phyloP scores from a whole-genome alignment of 164 flowering plant genomes.

The Chimonanthus salicifolius region DNA sequence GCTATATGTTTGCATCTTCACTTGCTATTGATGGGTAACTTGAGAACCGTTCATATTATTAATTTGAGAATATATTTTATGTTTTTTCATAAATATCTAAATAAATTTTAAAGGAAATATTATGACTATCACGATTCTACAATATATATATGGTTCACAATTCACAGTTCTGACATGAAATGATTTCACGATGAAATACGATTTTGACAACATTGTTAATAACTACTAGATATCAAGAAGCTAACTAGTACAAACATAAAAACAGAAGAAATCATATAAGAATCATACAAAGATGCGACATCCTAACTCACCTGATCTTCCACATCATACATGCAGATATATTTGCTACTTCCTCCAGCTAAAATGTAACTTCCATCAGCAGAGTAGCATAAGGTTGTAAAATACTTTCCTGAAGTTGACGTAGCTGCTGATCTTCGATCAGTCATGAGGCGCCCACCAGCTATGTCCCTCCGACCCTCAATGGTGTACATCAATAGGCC shows the following conservation, averaged over 20 bases:
- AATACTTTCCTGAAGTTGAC: slow-evolving; percentile 85
- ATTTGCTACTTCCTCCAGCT: slow-evolving; percentile 95
- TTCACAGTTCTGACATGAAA: no score
- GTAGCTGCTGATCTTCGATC: slow-evolving; percentile 94
- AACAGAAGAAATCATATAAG: not conserved
- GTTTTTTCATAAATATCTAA: no score
- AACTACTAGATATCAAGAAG: not conserved
- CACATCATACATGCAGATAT: slow-evolving; percentile 93
- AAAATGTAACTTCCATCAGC: slow-evolving; percentile 97
- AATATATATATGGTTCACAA: no score
- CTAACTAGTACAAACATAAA: not conserved
- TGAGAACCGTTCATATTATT: no score
- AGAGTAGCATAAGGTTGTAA: slow-evolving; percentile 86
- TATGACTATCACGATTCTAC: no score
- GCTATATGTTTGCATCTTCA: no score
- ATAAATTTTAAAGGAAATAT: no score
- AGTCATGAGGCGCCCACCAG: slow-evolving; percentile 96
- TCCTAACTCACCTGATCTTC: slow-evolving; percentile 75
- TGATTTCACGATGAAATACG: not conserved
- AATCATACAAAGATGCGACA: not conserved
- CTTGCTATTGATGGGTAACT: no score
- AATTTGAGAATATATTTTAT: no score
- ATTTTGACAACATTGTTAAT: not conserved
- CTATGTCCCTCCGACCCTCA: slow-evolving; percentile 94
- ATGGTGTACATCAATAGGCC: slow-evolving; percentile 84